phyloP scores from a whole-genome alignment of 768 basidiomycete species.

The Phylloporus rhodoxanthus region DNA sequence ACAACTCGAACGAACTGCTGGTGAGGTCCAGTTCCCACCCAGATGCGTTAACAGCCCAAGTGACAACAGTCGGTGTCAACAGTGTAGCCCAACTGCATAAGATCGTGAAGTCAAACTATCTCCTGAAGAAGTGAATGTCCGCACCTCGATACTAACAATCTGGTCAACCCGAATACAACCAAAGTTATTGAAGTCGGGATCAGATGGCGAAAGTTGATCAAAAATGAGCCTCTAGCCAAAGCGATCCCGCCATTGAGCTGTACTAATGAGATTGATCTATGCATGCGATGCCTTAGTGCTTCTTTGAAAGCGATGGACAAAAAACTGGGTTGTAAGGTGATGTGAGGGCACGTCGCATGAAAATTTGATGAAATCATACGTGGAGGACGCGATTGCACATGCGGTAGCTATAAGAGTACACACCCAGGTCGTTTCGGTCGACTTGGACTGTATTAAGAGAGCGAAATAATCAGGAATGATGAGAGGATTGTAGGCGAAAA shows the following conservation, averaged over 20 bases:
- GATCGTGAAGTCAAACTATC: not conserved
- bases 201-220: not conserved
- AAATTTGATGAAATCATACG: not conserved
- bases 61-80: conserved; percentile 3
- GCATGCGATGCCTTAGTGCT: conserved; percentile 8
- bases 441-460: not conserved
- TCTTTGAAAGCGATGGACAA: conserved; percentile 8
- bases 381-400: not conserved
- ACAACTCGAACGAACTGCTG: conserved; percentile 1
- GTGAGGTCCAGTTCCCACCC: conserved; percentile 9
- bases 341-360: not conserved
- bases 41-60: not conserved
- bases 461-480: not conserved
- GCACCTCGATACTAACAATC: conserved; percentile 14
- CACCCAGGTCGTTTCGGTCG: not conserved
- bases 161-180: conserved; percentile 8
- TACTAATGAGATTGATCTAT: conserved; percentile 3
- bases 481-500: not conserved
- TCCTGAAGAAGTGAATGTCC: not conserved
- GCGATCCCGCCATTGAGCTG: conserved; percentile 3
- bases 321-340: not conserved
- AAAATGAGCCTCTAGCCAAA: not conserved
- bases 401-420: not conserved
- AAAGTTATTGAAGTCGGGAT: not conserved
- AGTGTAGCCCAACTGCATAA: conserved; percentile 10